Base-by-base conservation (phyloP, 2,329 filamentous ascomycete genomes). In the Verticillium nubilum region DNA sequence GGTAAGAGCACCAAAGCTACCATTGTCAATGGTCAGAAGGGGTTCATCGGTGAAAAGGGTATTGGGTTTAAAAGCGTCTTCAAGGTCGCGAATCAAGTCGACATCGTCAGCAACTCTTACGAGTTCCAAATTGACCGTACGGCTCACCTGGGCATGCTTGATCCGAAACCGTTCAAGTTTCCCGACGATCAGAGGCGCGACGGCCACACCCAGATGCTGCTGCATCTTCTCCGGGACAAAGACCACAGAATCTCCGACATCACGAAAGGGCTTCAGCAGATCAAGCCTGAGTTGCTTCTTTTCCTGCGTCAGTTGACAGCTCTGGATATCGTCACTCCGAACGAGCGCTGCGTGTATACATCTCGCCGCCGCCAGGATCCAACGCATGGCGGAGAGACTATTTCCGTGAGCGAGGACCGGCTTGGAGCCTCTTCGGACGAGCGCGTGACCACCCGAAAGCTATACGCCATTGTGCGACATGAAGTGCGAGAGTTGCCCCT, bases 11-110 rank as follows among this genome's bases (percentile, higher is more conserved):
- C 73, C 12, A 77, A 75, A 55, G 61, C 60, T 13, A 58, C 59
- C 13, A 50, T 50, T 50, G 19, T 50, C 9, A 61, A 60, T 6
- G 60, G 62, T 2, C 60, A 60, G 10, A 15, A 37, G 13, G 65
- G 68, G 10, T 72, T 67, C 52, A 72, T 72, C 28, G 73, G 73
- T n/a, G 72, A 74, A 57, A 75, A 73, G 58, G 73, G 72, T 7
- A 73, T 75, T 25, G 72, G 73, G 2, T 74, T 74, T 69, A 74
- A 75, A 60, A 67, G 68, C 2, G 69, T 73, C 23, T 75, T 74
- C 63, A 70, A 66, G 17, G 68, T 72, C 0, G 68, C 72, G 1
- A 58, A 67, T 47, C 58, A 62, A 1, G 72, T 75, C 4, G 68
- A 66, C 50, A 69, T 76, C 19, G 58, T 61, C 10, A 71, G 67